These are phyloP conservation scores for Nigrospora osmanthi DNA, from an alignment of 2,329 filamentous ascomycete genomes.

Conservation along the genomic window DNA sequence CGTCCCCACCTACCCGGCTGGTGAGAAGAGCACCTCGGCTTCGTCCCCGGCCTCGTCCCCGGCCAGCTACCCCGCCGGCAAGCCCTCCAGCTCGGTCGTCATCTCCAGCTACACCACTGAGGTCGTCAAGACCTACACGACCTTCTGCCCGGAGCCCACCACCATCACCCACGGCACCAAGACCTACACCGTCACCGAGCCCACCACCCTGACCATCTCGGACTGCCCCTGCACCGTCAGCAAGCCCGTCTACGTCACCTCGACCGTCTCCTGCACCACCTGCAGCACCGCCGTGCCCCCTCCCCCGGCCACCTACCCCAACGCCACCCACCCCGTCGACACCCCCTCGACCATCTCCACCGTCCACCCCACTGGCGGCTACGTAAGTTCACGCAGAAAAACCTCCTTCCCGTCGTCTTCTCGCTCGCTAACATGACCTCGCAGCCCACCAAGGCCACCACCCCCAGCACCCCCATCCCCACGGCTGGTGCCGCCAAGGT, in stretches of 20 bases:
- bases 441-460: conserved; percentile 13
- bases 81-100: conserved; percentile 5
- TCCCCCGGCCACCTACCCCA: background rate
- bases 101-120: conserved; percentile 49
- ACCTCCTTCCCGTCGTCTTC: conserved; percentile 4
- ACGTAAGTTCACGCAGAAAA: background rate
- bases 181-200: conserved; percentile 63
- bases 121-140: conserved; percentile 61
- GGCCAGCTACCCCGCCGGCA: conserved; percentile 3
- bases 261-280: conserved; percentile 31
- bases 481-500: conserved; percentile 50
- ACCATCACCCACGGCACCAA: conserved; percentile 53
- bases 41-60: conserved; percentile 1
- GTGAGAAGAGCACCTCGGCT: background rate
- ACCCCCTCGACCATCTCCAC: conserved; percentile 12
- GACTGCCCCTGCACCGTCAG: conserved; percentile 64
- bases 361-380: conserved; percentile 8
- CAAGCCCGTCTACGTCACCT: conserved; percentile 47
- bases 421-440: conserved; percentile 6
- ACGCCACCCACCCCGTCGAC: conserved; percentile 5
- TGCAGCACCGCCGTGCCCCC: conserved; percentile 7
- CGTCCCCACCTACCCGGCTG: background rate
- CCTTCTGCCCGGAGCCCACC: conserved; percentile 65
- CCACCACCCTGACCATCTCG: conserved; percentile 64
- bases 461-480: conserved; percentile 28